Base-by-base conservation (phyloP, 2,329 filamentous ascomycete species). In the Fusarium sp. region DNA sequence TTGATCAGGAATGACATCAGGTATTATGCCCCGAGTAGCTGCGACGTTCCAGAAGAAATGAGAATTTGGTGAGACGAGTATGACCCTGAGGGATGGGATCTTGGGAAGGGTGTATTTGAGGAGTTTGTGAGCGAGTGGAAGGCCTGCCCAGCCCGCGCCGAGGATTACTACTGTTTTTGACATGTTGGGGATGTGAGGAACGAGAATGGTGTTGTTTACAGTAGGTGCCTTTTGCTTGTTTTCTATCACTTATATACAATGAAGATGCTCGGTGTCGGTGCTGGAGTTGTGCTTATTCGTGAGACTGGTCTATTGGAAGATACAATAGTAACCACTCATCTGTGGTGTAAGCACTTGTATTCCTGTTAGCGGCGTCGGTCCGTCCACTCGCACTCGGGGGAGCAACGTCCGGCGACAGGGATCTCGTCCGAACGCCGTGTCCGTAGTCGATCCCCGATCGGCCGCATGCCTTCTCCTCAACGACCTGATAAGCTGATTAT, bases 41-140 rank as follows among this genome's bases (percentile, higher is more conserved):
- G 86, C 86, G 9, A 88, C 67, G 71, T 87, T 88, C 86, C 85
- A 87, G 78, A 82, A 88, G 70, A 87, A 86, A 70, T 86, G 83
- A 55, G 79, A 82, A 74, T 84, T 87, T 78, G 86, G 78, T 38
- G 85, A 85, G 16, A 88, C 82, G n/a, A 87, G 79, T 24, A 87
- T 79, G 53, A 88, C 83, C 69, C 85, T 86, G 46, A 85, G 69
- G 44, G 82, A 81, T 32, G 81, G 74, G 20, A 81, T 74, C 25
- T 82, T 78, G 47, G 81, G 79, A 6, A 75, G 75, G 0, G 83
- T 83, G 73, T 86, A 82, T 70, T 86, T 86, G 54, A 88, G 79
- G 2, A 87, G 80, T 29, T 83, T 82, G 69, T 88, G 86, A 38
- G 84, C 83, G 25, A 86, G 71, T 40, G 85, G 82, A 15, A 88